phyloP scores from a whole-genome alignment of 75 land plant genomes.

The Pinus taeda region DNA sequence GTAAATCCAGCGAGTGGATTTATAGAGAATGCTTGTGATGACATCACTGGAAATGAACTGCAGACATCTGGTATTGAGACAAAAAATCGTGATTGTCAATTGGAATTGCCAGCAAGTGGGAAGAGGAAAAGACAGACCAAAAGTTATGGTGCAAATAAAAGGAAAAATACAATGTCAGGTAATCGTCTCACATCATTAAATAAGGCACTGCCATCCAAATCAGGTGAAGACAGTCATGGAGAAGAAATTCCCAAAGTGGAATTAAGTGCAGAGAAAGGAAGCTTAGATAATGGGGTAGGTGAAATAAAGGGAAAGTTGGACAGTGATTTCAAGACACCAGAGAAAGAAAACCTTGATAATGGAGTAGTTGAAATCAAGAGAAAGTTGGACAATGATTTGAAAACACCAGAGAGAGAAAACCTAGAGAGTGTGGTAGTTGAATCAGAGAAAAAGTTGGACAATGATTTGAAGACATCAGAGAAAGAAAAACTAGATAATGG shows the following conservation, averaged over 20 bases:
- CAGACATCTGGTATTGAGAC: conserved; percentile 1
- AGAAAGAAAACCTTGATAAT: conserved; percentile 3
- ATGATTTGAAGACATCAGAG: background rate
- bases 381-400: background rate
- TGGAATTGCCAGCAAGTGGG: background rate
- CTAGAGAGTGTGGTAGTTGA: background rate
- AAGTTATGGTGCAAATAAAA: background rate
- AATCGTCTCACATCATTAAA: background rate
- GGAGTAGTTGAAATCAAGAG: background rate
- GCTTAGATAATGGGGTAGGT: background rate
- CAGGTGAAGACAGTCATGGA: background rate
- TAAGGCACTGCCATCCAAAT: background rate
- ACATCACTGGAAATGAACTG: background rate
- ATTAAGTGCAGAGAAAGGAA: conserved; percentile 4
- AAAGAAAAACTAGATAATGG: conserved; percentile 1
- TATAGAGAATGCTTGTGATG: background rate
- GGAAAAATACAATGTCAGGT: conserved; percentile 5
- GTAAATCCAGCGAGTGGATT: background rate
- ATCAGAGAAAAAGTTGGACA: background rate
- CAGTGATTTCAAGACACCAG: background rate
- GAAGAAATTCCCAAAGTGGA: background rate
- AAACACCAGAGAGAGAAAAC: conserved; percentile 1
- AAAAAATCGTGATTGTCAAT: background rate
- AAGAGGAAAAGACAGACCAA: conserved; percentile 11
- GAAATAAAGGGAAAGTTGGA: background rate